Conservation (phyloP, 2,329 filamentous ascomycete species). For the Neoascochyta sp. region DNA sequence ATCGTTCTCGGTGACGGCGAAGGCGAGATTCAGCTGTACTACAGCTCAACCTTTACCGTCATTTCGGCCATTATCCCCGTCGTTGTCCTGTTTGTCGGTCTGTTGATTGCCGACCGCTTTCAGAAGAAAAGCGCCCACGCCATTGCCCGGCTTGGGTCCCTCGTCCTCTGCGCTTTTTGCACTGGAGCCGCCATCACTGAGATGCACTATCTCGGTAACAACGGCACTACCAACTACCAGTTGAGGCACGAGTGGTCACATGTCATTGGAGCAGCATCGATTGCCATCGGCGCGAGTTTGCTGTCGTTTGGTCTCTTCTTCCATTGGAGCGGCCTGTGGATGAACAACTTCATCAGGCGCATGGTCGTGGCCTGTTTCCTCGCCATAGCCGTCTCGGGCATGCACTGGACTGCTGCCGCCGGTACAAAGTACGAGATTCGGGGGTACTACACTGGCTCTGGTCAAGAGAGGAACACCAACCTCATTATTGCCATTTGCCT, state of each 20-base stretch:
- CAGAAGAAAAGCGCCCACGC: constrained; percentile 26
- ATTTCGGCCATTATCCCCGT: constrained; percentile 79
- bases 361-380: constrained; percentile 63
- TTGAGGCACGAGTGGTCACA: constrained; percentile 59
- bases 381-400: constrained; percentile 72
- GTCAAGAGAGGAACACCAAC: constrained; percentile 56
- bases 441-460: constrained; percentile 43
- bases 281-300: constrained; percentile 69
- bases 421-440: constrained; percentile 64
- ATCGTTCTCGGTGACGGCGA: constrained; percentile 64
- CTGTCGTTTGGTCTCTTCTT: constrained; percentile 73
- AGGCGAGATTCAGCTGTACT: constrained; percentile 64
- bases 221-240: constrained; percentile 72
- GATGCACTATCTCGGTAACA: constrained; percentile 87
- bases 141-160: constrained; percentile 26
- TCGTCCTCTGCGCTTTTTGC: constrained; percentile 60
- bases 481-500: constrained; percentile 67
- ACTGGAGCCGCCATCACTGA: constrained; percentile 73
- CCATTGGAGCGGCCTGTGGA: constrained; percentile 71
- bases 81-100: constrained; percentile 67
- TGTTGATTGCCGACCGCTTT: constrained; percentile 59
- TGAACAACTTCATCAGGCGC: constrained; percentile 73
- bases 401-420: constrained; percentile 79
- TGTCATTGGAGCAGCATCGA: constrained; percentile 65
- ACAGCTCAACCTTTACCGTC: constrained; percentile 67